These are phyloP conservation scores for Lanmaoa rubissima DNA, from an alignment of 768 basidiomycete species.

Conservation along the genomic window DNA sequence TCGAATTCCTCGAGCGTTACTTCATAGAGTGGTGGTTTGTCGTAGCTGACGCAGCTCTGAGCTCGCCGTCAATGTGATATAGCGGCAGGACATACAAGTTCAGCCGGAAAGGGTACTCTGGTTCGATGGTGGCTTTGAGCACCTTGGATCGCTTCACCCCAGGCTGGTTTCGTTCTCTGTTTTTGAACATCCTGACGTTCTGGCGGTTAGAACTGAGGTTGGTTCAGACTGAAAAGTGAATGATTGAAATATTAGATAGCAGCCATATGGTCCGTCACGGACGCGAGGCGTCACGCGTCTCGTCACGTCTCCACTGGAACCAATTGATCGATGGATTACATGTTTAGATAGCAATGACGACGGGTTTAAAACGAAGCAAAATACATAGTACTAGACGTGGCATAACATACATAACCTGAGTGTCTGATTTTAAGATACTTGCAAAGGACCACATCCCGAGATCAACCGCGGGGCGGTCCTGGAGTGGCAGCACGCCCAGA, in stretches of 20 bases:
- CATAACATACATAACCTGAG: slow-evolving; percentile 31
- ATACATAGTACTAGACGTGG: slow-evolving; percentile 27
- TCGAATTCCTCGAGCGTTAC: slow-evolving; percentile 97
- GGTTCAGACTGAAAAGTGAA: background rate
- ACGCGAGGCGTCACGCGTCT: slow-evolving; percentile 28
- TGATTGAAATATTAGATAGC: background rate
- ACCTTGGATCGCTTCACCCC: background rate
- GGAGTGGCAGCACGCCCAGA: slow-evolving; percentile 29
- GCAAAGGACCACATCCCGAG: background rate
- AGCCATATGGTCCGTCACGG: slow-evolving; percentile 7
- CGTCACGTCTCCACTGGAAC: slow-evolving; percentile 9
- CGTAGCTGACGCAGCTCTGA: slow-evolving; percentile 60
- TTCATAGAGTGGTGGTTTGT: slow-evolving; percentile 79
- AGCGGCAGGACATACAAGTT: slow-evolving; percentile 63
- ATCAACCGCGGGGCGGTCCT: slow-evolving; percentile 23
- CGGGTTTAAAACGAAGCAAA: slow-evolving; percentile 8
- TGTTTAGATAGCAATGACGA: slow-evolving; percentile 20
- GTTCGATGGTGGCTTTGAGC: background rate
- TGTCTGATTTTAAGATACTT: slow-evolving; percentile 24
- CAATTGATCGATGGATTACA: background rate
- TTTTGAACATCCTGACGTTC: slow-evolving; percentile 20
- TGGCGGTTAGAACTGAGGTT: background rate
- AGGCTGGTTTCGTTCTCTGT: slow-evolving; percentile 8
- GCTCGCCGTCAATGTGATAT: background rate
- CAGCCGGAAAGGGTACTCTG: slow-evolving; percentile 60